Evolutionary conservation across 1,284 basidiomycete species (phyloP), one percentile per base, ranked within the genome.

Genomic region (Boletellus deceptivus): DNA sequence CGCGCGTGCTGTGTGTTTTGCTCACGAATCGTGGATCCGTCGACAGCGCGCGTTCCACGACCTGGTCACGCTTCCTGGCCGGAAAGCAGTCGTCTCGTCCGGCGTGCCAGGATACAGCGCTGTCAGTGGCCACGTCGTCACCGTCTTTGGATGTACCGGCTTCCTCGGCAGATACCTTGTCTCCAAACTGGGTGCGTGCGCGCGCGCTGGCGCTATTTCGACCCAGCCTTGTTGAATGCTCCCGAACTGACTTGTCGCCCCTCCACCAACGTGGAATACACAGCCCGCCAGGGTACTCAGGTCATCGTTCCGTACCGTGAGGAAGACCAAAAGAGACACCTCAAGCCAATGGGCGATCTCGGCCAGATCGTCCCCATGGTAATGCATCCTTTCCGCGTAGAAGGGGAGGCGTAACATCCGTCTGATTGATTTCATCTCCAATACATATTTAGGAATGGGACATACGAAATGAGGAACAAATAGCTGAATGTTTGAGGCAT

Each of bases 331-430:
- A 94, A 91, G 70, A 80, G 97, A 55, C 84, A 91, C 68, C 76
- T 99, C 66, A 91, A 88, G 72, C 88, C 92, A 9, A 92, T 90
- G 82, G 97, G 97, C 46, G 97, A 99, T 75, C 79, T 99, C 50
- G 97, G 97, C 27, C 94, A 98, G 76, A 89, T 99, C 59, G 91
- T 98, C 50, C 86, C 93, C 57, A 85, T 98, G 84, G 93, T 94
- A 62, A 54, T 56, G 1, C 51, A 31, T 6, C 38, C 29, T 43
- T 52, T 40, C 33, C 29, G 18, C 46, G 25, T 40, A 36, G 45
- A 54, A 42, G 25, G 13, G 8, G 29, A 31, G 29, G 29, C 29
- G 20, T 6, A 16, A 40, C 48, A 63, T 60, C 54, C 60, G 50
- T 60, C 57, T 68, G 63, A 60, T 65, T 20, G 60, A 59, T 68